Conservation (phyloP, 2,329 filamentous ascomycete species). For the Clarireedia paspali region DNA sequence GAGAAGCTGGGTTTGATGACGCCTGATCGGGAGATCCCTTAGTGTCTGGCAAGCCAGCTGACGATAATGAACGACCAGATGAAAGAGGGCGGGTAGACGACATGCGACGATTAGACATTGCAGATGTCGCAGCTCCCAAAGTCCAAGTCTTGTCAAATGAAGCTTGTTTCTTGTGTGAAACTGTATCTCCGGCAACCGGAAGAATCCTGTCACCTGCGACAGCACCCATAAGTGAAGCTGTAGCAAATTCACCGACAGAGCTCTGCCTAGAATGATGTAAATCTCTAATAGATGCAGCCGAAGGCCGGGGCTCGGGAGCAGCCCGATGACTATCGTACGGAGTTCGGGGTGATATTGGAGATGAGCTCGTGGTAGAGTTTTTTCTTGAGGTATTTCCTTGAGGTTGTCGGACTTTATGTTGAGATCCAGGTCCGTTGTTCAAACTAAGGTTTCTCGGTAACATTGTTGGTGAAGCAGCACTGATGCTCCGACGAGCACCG, state of each 20-base stretch:
- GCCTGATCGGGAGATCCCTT: constrained; percentile 28
- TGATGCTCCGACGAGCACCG: constrained; percentile 37
- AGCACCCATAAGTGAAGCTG: constrained; percentile 36
- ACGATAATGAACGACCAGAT: neutral
- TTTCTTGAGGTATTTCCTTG: constrained; percentile 23
- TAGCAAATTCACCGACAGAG: constrained; percentile 43
- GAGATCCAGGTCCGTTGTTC: constrained; percentile 22
- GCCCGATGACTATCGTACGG: constrained; percentile 31
- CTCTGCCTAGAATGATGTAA: constrained; percentile 79
- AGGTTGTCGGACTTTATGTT: constrained; percentile 22
- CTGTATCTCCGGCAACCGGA: constrained; percentile 18
- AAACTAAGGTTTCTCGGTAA: constrained; percentile 26
- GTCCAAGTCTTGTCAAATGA: constrained; percentile 68
- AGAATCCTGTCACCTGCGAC: constrained; percentile 25
- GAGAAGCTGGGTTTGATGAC: constrained; percentile 22
- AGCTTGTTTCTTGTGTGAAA: constrained; percentile 53
- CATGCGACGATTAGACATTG: constrained; percentile 22
- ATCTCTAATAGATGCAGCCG: constrained; percentile 74
- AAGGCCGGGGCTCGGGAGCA: constrained; percentile 50
- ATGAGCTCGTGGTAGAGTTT: constrained; percentile 36
- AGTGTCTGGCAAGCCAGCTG: constrained; percentile 15
- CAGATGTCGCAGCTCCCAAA: constrained; percentile 37
- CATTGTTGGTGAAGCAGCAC: constrained; percentile 21
- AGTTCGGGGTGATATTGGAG: constrained; percentile 34
- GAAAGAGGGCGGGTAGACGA: constrained; percentile 18